phyloP scores from a whole-genome alignment of 148 eudicot species.

The Nepenthes mirabilis region DNA sequence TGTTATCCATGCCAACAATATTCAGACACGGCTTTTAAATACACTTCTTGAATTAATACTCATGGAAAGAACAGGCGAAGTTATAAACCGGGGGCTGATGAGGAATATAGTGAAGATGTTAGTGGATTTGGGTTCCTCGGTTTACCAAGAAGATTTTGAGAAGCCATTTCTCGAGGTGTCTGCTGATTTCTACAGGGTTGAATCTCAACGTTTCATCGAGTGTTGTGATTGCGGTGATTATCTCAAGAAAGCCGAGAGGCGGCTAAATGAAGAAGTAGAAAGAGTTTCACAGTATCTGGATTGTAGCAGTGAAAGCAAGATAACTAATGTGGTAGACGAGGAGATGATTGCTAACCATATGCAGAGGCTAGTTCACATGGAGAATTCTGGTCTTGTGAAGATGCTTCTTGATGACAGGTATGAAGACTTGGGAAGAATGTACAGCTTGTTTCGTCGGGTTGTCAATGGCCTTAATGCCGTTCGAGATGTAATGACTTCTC shows the following conservation, averaged over 20 bases:
- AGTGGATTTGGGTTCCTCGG: background rate
- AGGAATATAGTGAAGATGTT: background rate
- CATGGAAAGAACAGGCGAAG: background rate
- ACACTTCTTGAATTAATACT: background rate
- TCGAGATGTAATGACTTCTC: background rate
- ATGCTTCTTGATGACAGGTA: conserved; percentile 2
- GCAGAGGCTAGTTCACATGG: conserved; percentile 1
- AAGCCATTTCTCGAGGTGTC: background rate
- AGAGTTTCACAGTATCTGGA: background rate
- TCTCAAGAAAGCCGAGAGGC: conserved; percentile 1
- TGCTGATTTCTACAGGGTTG: background rate
- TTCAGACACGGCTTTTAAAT: background rate
- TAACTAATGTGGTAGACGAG: background rate
- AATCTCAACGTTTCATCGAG: background rate
- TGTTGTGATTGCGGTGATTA: background rate
- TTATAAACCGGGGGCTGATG: background rate
- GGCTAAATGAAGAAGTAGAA: background rate
- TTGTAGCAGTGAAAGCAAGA: background rate
- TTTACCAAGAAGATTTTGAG: conserved; percentile 1
- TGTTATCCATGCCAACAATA: background rate
- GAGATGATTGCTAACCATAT: conserved; percentile 2
- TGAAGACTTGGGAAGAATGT: conserved; percentile 2
- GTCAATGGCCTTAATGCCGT: background rate
- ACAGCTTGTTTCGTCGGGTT: background rate
- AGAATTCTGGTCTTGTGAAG: background rate